These are phyloP conservation scores for Ogataea siamensis DNA, from an alignment of 805 yeast species.

Conservation along the genomic window DNA sequence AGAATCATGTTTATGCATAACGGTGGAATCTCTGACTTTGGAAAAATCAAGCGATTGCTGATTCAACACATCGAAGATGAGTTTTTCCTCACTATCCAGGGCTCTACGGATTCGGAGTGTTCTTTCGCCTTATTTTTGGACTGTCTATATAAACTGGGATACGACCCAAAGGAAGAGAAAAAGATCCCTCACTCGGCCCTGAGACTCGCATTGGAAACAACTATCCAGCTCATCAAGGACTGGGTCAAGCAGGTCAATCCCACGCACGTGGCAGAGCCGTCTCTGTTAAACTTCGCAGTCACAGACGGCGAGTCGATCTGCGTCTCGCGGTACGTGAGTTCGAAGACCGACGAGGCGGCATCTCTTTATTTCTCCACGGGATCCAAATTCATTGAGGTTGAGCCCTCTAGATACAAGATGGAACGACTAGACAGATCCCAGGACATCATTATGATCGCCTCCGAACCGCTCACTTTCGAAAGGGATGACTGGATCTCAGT, in stretches of 20 bases:
- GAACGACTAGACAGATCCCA: constrained; percentile 90
- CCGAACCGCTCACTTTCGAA: constrained; percentile 95
- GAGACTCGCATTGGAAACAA: constrained; percentile 65
- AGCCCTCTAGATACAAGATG: constrained; percentile 91
- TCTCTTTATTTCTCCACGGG: constrained; percentile 94
- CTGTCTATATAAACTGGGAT: constrained; percentile 70
- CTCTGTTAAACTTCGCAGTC: constrained; percentile 87
- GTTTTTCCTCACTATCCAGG: constrained; percentile 79
- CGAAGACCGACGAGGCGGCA: constrained; percentile 92
- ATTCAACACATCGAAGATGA: constrained; percentile 74
- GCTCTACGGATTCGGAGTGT: constrained; percentile 95
- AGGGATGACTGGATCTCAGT: constrained; percentile 97
- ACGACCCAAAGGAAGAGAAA: constrained; percentile 49
- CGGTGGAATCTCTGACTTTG: constrained; percentile 81
- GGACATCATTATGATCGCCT: constrained; percentile 90
- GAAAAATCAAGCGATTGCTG: constrained; percentile 67
- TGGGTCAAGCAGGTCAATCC: constrained; percentile 69
- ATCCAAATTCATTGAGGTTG: constrained; percentile 82
- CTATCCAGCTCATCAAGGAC: constrained; percentile 70
- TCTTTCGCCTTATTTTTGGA: constrained; percentile 87
- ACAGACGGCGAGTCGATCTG: constrained; percentile 89
- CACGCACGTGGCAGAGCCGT: constrained; percentile 58
- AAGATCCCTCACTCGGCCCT: constrained; percentile 48
- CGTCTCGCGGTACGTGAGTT: constrained; percentile 83
- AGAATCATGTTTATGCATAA: constrained; percentile 95